A percentile compares a stretch with the other conserved stretches of the same genome.
Evolutionary conservation across 140 eudicot genomes (phyloP).

Genomic region (Anethum foeniculum): DNA sequence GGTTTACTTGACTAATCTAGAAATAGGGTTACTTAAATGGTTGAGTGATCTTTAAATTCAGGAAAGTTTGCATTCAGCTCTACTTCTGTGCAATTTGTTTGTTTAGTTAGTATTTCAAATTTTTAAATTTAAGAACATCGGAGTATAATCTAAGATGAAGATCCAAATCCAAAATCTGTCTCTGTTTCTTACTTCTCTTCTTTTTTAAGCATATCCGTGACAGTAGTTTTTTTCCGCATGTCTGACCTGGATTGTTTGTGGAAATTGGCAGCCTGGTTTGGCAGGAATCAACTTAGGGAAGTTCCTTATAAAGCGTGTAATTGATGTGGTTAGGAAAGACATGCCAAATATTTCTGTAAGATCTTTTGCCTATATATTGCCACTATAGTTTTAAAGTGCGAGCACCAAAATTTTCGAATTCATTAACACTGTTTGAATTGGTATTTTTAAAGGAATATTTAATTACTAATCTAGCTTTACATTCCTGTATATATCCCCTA

Average conservation of each 20-base stretch:
- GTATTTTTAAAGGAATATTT: neutral
- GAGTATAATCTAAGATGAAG: neutral
- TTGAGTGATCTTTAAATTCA: neutral
- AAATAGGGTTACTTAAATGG: neutral
- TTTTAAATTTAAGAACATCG: neutral
- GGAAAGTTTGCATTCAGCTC: neutral
- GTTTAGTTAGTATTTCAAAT: neutral
- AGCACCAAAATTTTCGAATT: neutral
- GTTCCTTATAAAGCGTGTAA: conserved; percentile 90
- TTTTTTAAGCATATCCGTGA: neutral
- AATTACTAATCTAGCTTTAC: neutral
- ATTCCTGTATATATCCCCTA: neutral
- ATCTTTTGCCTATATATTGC: conserved; percentile 7
- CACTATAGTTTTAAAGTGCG: conserved; percentile 1
- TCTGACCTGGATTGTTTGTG: conserved; percentile 12
- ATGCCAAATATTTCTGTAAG: conserved; percentile 83
- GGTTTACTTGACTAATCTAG: neutral
- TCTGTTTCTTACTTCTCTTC: neutral
- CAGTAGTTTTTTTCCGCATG: conserved; percentile 13
- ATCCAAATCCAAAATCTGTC: neutral
- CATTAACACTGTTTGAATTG: neutral
- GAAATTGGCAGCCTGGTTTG: conserved; percentile 78
- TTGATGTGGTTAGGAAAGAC: conserved; percentile 80
- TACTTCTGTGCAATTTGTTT: neutral
- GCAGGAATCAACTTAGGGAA: conserved; percentile 92